Conservation (phyloP, 139 green algal genomes). For the Micractinium conductrix region DNA sequence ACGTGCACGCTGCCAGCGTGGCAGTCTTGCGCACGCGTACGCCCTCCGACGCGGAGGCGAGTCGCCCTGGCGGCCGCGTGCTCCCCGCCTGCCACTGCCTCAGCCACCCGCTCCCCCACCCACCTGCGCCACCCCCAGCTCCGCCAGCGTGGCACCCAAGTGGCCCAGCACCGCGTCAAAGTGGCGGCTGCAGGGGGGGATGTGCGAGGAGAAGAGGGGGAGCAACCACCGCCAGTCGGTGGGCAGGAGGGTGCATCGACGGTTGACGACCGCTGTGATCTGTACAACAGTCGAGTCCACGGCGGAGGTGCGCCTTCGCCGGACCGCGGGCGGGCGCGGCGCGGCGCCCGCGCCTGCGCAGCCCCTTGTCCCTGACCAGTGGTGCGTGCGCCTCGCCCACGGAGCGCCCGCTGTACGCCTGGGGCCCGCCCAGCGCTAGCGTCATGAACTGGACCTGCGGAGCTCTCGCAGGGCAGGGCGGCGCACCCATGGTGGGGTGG, state of each 20-base stretch:
- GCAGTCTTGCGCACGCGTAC: not conserved
- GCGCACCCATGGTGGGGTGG: too few species aligned
- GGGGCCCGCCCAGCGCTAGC: not conserved
- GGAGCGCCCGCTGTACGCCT: not conserved
- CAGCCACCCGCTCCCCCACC: too few species aligned
- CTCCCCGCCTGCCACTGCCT: too few species aligned
- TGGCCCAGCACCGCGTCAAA: not conserved
- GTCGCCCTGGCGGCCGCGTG: too few species aligned
- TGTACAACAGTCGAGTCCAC: too few species aligned
- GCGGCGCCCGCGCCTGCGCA: too few species aligned
- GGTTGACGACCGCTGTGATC: too few species aligned
- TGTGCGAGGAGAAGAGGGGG: not conserved
- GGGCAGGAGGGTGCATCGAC: too few species aligned
- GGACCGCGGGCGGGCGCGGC: too few species aligned
- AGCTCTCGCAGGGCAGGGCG: not conserved
- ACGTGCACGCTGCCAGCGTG: not conserved
- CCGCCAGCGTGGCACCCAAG: not conserved
- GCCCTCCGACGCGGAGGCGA: too few species aligned
- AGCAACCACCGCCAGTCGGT: too few species aligned
- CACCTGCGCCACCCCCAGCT: not conserved
- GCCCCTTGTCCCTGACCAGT: not conserved
- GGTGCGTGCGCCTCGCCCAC: not conserved
- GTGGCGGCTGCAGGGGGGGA: not conserved
- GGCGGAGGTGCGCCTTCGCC: too few species aligned
- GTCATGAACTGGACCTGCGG: constrained; percentile 7